These are phyloP conservation scores for Paecilomyces formosus DNA, from an alignment of 2,329 filamentous ascomycete genomes.

Conservation along the genomic window DNA sequence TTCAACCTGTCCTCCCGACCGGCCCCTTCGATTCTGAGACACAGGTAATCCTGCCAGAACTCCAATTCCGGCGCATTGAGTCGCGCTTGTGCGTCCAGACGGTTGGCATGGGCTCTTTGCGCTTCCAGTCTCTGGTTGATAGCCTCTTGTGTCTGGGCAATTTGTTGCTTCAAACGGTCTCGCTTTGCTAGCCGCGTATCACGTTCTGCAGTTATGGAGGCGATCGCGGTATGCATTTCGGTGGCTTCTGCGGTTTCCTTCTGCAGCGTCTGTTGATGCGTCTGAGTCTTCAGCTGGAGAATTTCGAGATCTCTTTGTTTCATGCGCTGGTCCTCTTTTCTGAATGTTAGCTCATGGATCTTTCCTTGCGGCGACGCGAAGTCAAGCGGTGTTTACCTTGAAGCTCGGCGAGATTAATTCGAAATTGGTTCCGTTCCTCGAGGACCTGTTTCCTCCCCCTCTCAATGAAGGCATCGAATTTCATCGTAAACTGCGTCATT, in stretches of 20 bases:
- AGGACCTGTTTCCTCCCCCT: slow-evolving; percentile 80
- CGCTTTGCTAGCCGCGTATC: slow-evolving; percentile 49
- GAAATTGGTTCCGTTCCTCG: slow-evolving; percentile 90
- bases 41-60: slow-evolving; percentile 91
- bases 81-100: slow-evolving; percentile 73
- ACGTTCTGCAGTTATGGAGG: slow-evolving; percentile 48
- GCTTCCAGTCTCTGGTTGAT: slow-evolving; percentile 39
- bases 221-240: slow-evolving; percentile 56
- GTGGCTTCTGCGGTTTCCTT: slow-evolving; percentile 55
- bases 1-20: slow-evolving; percentile 78
- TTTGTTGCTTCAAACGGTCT: slow-evolving; percentile 49
- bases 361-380: background rate
- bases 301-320: slow-evolving; percentile 84
- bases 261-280: slow-evolving; percentile 49
- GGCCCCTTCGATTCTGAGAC: slow-evolving; percentile 81
- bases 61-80: slow-evolving; percentile 90
- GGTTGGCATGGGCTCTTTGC: slow-evolving; percentile 49
- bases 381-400: slow-evolving; percentile 54
- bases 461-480: slow-evolving; percentile 92
- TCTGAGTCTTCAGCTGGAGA: slow-evolving; percentile 47
- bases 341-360: background rate
- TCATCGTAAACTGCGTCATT: slow-evolving; percentile 85
- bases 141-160: slow-evolving; percentile 41
- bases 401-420: slow-evolving; percentile 79
- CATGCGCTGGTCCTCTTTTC: slow-evolving; percentile 79